A percentile compares a stretch with the other conserved stretches of the same genome.
phyloP scores from a whole-genome alignment of 345 rosid genomes.

The Acer saccharum region DNA sequence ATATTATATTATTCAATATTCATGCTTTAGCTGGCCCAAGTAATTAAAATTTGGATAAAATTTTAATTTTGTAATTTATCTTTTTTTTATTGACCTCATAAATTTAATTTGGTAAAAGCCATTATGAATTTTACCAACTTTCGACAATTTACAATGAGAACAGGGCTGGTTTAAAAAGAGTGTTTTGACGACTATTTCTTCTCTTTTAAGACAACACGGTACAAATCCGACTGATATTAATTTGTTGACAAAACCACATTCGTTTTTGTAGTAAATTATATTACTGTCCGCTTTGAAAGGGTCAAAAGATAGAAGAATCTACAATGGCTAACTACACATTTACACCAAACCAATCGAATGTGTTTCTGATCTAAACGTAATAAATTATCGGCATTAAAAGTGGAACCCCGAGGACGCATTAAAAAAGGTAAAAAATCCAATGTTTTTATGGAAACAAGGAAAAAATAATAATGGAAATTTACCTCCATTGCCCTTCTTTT shows the following conservation, averaged over 20 bases:
- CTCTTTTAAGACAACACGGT: background rate
- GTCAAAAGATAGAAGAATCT: background rate
- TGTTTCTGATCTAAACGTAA: too few species aligned
- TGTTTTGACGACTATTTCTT: background rate
- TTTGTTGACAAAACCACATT: background rate
- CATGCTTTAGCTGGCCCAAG: background rate
- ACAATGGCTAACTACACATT: constrained; percentile 1
- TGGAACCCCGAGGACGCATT: background rate
- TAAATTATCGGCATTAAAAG: background rate
- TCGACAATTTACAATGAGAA: background rate
- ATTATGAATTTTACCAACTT: background rate
- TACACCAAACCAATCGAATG: too few species aligned
- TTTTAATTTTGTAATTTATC: too few species aligned
- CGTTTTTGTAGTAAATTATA: background rate
- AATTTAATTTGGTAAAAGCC: background rate
- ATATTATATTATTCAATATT: background rate
- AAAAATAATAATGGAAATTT: constrained; percentile 1
- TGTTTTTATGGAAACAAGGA: background rate
- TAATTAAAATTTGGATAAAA: background rate
- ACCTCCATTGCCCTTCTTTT: constrained; percentile 95
- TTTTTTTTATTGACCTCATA: background rate
- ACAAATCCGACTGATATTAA: background rate
- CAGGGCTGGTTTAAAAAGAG: background rate
- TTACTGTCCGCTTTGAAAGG: background rate
- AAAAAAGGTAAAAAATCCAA: background rate